phyloP scores from a whole-genome alignment of 2,329 filamentous ascomycete genomes.

The Fusarium pilosicola region DNA sequence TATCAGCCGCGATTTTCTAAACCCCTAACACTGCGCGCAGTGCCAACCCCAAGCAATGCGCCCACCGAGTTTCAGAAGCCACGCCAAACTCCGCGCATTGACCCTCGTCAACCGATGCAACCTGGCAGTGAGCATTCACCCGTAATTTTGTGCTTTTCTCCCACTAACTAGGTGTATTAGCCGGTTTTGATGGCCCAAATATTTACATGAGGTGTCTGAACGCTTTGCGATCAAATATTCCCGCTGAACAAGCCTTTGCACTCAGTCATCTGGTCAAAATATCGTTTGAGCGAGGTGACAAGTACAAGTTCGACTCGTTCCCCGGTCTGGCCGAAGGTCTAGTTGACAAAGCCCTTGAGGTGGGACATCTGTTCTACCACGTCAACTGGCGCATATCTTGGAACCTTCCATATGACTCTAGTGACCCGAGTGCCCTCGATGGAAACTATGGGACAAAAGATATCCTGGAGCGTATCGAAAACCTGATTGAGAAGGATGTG shows the following conservation, averaged over 20 bases:
- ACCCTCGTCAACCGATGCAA: constrained; percentile 59
- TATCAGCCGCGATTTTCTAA: constrained; percentile 75
- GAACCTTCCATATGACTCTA: constrained; percentile 61
- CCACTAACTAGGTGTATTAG: constrained; percentile 45
- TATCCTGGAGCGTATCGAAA: constrained; percentile 73
- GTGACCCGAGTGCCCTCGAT: constrained; percentile 58
- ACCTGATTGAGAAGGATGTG: constrained; percentile 67
- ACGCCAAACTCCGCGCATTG: constrained; percentile 56
- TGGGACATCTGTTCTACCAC: constrained; percentile 82
- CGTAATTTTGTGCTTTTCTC: background rate
- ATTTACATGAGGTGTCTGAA: constrained; percentile 92
- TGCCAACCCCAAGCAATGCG: constrained; percentile 79
- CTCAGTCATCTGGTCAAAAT: constrained; percentile 95
- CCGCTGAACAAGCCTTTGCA: constrained; percentile 89
- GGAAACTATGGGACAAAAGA: constrained; percentile 62
- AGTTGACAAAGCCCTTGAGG: constrained; percentile 82
- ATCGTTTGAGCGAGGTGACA: constrained; percentile 92
- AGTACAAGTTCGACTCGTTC: constrained; percentile 94
- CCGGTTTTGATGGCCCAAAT: constrained; percentile 79
- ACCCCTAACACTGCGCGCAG: constrained; percentile 75
- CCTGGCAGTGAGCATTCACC: constrained; percentile 67
- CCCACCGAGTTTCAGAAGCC: constrained; percentile 68
- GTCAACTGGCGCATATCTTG: constrained; percentile 85
- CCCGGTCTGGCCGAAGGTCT: constrained; percentile 88
- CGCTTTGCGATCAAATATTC: constrained; percentile 81